phyloP scores from a whole-genome alignment of 441 rosid genomes.

The Pelargonium myrrhifolium region DNA sequence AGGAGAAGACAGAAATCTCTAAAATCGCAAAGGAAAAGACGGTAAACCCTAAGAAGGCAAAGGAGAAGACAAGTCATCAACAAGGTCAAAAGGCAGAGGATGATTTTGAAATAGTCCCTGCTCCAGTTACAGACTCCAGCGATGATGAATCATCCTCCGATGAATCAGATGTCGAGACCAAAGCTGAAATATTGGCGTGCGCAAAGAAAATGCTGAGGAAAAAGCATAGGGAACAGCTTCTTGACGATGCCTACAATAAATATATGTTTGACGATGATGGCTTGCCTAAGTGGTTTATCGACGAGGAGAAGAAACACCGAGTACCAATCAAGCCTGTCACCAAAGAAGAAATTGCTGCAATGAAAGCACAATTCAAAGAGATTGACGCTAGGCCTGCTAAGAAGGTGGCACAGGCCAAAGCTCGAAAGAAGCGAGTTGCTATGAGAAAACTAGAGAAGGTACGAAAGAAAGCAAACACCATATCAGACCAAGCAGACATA shows the following conservation, averaged over 20 bases:
- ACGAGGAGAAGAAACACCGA: neutral
- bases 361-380: slow-evolving; percentile 82
- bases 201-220: slow-evolving; percentile 75
- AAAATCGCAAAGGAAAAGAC: neutral
- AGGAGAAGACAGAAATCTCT: slow-evolving; percentile 25
- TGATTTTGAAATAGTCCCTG: slow-evolving; percentile 80
- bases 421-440: slow-evolving; percentile 71
- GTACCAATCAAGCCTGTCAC: slow-evolving; percentile 61
- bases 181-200: slow-evolving; percentile 84
- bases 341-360: slow-evolving; percentile 76
- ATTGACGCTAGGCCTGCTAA: slow-evolving; percentile 89
- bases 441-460: slow-evolving; percentile 41
- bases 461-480: slow-evolving; percentile 78
- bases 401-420: slow-evolving; percentile 93
- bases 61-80: neutral
- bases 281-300: neutral
- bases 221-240: neutral
- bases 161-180: slow-evolving; percentile 53
- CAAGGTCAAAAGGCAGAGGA: slow-evolving; percentile 34
- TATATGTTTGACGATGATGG: neutral
- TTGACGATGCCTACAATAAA: neutral
- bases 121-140: slow-evolving; percentile 62
- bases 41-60: neutral
- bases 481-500: slow-evolving; percentile 71
- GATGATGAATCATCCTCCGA: slow-evolving; percentile 58